Conservation (phyloP, 1,284 basidiomycete species). For the Austroboletus novae-zelandiae region DNA sequence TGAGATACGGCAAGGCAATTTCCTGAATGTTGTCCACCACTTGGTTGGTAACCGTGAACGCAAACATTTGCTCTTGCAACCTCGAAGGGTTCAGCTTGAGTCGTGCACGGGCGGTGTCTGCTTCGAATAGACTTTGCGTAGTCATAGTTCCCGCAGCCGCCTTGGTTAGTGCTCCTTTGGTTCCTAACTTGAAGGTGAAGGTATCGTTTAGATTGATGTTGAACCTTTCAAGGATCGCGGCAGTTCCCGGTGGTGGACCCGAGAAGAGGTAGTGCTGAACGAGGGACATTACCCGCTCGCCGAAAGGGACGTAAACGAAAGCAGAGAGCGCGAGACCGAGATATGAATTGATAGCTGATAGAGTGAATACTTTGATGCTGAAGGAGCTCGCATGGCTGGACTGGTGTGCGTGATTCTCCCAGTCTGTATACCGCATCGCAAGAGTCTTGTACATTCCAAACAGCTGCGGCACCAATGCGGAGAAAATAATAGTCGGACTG, state of each 20-base stretch:
- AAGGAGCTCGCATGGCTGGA: slow-evolving; percentile 77
- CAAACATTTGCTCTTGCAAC: slow-evolving; percentile 91
- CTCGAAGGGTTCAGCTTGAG: slow-evolving; percentile 65
- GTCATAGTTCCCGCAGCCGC: slow-evolving; percentile 5
- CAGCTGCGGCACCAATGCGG: slow-evolving; percentile 79
- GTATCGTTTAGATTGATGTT: slow-evolving; percentile 27
- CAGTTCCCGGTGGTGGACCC: slow-evolving; percentile 14
- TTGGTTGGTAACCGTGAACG: slow-evolving; percentile 93
- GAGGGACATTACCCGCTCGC: slow-evolving; percentile 73
- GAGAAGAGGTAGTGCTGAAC: slow-evolving; percentile 48
- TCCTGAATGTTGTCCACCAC: slow-evolving; percentile 81
- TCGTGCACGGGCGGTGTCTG: slow-evolving; percentile 46
- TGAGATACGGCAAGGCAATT: slow-evolving; percentile 79
- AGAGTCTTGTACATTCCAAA: slow-evolving; percentile 75
- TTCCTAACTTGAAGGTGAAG: slow-evolving; percentile 15
- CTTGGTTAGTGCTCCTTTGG: slow-evolving; percentile 14
- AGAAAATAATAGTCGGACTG: slow-evolving; percentile 83
- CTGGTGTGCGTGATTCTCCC: slow-evolving; percentile 89
- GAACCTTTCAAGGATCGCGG: slow-evolving; percentile 21
- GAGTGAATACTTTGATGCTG: slow-evolving; percentile 89
- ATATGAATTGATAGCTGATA: slow-evolving; percentile 89
- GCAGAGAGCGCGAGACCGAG: slow-evolving; percentile 82
- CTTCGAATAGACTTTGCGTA: slow-evolving; percentile 45
- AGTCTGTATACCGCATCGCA: slow-evolving; percentile 73
- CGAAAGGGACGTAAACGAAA: slow-evolving; percentile 92